phyloP scores from a whole-genome alignment of 176 grass and related monocot genomes.

The Phoenix roebelenii region DNA sequence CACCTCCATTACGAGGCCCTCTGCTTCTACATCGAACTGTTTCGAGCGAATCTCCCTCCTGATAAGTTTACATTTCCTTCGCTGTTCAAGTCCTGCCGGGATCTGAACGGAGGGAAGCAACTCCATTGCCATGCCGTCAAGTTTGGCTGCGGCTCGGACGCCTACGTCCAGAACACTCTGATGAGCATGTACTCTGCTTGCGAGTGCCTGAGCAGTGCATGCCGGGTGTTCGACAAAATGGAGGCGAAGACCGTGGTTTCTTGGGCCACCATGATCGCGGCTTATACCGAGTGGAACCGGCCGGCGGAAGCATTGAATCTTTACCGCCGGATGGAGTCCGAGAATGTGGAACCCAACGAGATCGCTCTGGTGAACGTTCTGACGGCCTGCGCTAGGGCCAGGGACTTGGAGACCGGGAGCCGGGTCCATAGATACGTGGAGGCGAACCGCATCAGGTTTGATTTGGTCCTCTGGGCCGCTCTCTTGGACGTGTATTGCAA shows the following conservation, averaged over 20 bases:
- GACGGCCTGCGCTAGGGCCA: conserved; percentile 10
- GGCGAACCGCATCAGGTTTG: neutral
- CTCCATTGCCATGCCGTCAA: conserved; percentile 13
- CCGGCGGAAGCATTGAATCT: conserved; percentile 11
- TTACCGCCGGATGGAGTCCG: conserved; percentile 3
- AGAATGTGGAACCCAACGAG: conserved; percentile 4
- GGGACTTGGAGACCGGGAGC: conserved; percentile 10
- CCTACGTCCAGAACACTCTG: conserved; percentile 12
- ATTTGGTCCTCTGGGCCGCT: conserved; percentile 13
- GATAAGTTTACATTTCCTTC: conserved; percentile 12
- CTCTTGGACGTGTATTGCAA: conserved; percentile 21
- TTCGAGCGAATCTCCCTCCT: neutral
- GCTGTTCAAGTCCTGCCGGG: conserved; percentile 4
- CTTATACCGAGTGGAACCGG: conserved; percentile 13
- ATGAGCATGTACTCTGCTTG: conserved; percentile 9
- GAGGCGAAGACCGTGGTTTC: conserved; percentile 11
- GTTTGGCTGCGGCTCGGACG: conserved; percentile 8
- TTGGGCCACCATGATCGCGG: conserved; percentile 13
- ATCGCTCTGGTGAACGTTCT: conserved; percentile 19
- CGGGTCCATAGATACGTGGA: conserved; percentile 14
- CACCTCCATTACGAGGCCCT: conserved; percentile 1
- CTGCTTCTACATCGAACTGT: neutral
- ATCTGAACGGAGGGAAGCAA: conserved; percentile 11
- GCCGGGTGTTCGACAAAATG: conserved; percentile 3
- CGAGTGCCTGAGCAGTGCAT: conserved; percentile 7